These are phyloP conservation scores for Bisporella sp. DNA, from an alignment of 2,329 filamentous ascomycete genomes.

Conservation along the genomic window DNA sequence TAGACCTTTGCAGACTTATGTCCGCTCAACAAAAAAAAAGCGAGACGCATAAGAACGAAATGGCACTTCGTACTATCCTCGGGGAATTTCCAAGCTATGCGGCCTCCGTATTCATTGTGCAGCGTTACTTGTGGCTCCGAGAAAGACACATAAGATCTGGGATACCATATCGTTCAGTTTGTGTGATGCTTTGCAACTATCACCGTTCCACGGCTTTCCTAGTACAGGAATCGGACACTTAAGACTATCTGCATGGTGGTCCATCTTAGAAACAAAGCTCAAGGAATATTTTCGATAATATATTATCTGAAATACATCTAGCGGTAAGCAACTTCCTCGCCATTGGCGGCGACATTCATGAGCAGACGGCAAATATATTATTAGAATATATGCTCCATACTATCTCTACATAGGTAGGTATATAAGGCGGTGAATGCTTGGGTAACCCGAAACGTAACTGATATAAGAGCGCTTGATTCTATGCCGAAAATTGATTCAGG, in stretches of 20 bases:
- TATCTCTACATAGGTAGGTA: neutral
- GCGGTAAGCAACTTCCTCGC: neutral
- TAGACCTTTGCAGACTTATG: slow-evolving; percentile 37
- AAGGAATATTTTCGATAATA: slow-evolving; percentile 26
- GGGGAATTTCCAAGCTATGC: slow-evolving; percentile 47
- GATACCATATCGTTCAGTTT: slow-evolving; percentile 43
- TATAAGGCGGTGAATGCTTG: neutral
- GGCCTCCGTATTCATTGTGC: slow-evolving; percentile 38
- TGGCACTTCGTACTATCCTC: slow-evolving; percentile 46
- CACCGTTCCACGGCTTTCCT: neutral
- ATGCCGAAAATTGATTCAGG: too few species aligned
- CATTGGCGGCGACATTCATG: neutral
- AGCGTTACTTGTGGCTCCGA: slow-evolving; percentile 26
- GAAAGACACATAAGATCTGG: slow-evolving; percentile 32
- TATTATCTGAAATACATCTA: neutral
- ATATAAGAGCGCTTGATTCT: neutral
- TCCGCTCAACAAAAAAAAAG: slow-evolving; percentile 33
- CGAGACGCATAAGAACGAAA: slow-evolving; percentile 46
- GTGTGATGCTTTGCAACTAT: slow-evolving; percentile 19
- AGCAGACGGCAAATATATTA: neutral
- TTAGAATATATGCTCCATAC: neutral
- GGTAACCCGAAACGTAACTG: neutral
- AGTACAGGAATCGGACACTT: slow-evolving; percentile 34
- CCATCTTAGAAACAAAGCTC: slow-evolving; percentile 37
- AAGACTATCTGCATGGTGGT: slow-evolving; percentile 40